phyloP scores from a whole-genome alignment of 2,329 filamentous ascomycete genomes.

The Pestalotiopsis sp. region DNA sequence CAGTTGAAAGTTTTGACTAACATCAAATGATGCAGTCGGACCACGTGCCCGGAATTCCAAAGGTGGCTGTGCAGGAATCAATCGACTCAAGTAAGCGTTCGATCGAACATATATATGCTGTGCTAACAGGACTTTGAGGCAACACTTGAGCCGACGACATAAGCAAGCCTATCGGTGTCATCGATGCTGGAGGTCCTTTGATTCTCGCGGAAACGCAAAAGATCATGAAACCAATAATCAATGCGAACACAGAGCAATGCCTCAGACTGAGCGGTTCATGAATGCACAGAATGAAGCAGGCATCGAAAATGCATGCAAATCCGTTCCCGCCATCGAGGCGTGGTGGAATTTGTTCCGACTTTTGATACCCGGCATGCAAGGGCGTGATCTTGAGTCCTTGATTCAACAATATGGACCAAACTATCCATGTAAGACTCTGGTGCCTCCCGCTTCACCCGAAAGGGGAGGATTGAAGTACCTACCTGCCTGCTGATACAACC shows the following conservation, averaged over 20 bases:
- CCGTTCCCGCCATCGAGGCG: neutral
- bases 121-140: neutral
- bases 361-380: slow-evolving; percentile 13
- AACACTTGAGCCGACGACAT: slow-evolving; percentile 15
- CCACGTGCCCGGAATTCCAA: neutral
- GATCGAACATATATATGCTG: neutral
- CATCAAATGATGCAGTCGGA: neutral
- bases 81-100: slow-evolving; percentile 9
- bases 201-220: neutral
- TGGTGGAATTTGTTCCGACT: slow-evolving; percentile 18
- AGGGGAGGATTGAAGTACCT: too few species aligned
- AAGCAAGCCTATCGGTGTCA: slow-evolving; percentile 12
- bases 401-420: neutral
- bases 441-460: too few species aligned
- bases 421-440: neutral
- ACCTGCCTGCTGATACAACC: neutral
- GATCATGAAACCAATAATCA: slow-evolving; percentile 2
- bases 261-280: slow-evolving; percentile 12
- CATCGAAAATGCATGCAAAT: neutral
- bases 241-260: neutral
- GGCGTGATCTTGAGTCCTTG: neutral
- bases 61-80: slow-evolving; percentile 13
- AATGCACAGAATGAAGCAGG: slow-evolving; percentile 4
- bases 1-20: too few species aligned
- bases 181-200: slow-evolving; percentile 15